Percentiles rank a stretch among this genome's conserved stretches.
Conservation (phyloP, 768 basidiomycete genomes). For the Leucocoprinus leucothites region DNA sequence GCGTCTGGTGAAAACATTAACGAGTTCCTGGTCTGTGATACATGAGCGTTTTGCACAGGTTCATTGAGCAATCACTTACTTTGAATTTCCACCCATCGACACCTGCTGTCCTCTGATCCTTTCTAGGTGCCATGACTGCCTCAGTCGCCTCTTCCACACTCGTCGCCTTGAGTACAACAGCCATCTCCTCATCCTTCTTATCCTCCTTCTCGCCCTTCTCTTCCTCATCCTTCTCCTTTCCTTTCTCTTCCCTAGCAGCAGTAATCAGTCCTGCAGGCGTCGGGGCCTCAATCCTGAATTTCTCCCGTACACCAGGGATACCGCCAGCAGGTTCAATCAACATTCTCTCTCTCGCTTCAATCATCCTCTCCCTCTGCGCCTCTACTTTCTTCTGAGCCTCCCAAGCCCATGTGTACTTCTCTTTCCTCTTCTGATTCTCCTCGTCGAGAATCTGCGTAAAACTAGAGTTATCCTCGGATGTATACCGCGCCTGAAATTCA, state of each 20-base stretch:
- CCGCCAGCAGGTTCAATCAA: slow-evolving; percentile 65
- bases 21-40: slow-evolving; percentile 80
- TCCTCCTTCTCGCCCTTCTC: slow-evolving; percentile 16
- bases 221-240: slow-evolving; percentile 23
- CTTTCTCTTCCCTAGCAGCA: slow-evolving; percentile 24
- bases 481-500: slow-evolving; percentile 86
- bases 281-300: slow-evolving; percentile 60
- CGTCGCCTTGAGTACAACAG: slow-evolving; percentile 22
- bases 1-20: slow-evolving; percentile 96
- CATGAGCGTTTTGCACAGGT: neutral
- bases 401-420: slow-evolving; percentile 91
- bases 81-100: slow-evolving; percentile 86
- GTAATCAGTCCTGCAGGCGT: slow-evolving; percentile 52
- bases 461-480: slow-evolving; percentile 96
- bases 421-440: slow-evolving; percentile 81
- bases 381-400: slow-evolving; percentile 85
- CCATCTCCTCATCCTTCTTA: slow-evolving; percentile 18
- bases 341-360: slow-evolving; percentile 66
- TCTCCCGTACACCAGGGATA: slow-evolving; percentile 57
- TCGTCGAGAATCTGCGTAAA: slow-evolving; percentile 90
- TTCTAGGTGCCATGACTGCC: slow-evolving; percentile 78
- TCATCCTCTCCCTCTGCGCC: slow-evolving; percentile 56
- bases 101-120: slow-evolving; percentile 66
- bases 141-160: slow-evolving; percentile 23
- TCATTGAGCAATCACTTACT: slow-evolving; percentile 28